Evolutionary conservation across 2,329 filamentous ascomycete species (phyloP), one percentile per base, ranked within the genome.

Genomic region (Trichothecium sympodiale): DNA sequence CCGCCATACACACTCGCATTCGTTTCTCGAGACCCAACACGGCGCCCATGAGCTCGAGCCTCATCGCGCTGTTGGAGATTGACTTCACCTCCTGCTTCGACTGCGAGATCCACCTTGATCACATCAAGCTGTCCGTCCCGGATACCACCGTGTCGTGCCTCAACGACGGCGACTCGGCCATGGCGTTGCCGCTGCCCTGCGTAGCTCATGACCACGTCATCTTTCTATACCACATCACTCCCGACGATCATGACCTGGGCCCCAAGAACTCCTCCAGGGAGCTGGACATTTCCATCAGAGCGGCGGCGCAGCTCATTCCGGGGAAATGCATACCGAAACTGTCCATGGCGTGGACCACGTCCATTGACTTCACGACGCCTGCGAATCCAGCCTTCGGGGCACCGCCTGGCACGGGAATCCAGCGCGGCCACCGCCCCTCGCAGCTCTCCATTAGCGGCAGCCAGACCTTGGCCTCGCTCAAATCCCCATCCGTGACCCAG

Each of bases 171-270:
- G 54, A 65, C 31, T 59, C 65, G 2, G 68, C 65, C 17, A 51
- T 61, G 46, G 31, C 46, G n/a, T 59, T 80, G 15, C 73, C 77
- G 4, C 60, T 80, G 17, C 63, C 64, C 29, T 80, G 78, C 50
- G 75, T 76, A 12, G 74, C 81, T 13, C 78, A 82, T 46, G 83
- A 89, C 50, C 81, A 87, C 53, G 61, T 85, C 41, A 83, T 80
- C 2, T 77, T 86, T 46, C 62, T 88, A 36, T 89, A 86, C 59
- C 74, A 72, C 36, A 69, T 85, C 39, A 59, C 61, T 9, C 74
- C 75, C 2, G 14, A 16, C 13, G 31, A 29, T 12, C 23, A 26
- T n/a, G 66, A 71, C 37, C 46, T 56, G 34, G 50, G 54, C 31
- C 55, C 52, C 49, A 74, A 61, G 50, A 66, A 59, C 50, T 60